phyloP scores from a whole-genome alignment of 257 asterid species.

The Plectranthus barbatus region DNA sequence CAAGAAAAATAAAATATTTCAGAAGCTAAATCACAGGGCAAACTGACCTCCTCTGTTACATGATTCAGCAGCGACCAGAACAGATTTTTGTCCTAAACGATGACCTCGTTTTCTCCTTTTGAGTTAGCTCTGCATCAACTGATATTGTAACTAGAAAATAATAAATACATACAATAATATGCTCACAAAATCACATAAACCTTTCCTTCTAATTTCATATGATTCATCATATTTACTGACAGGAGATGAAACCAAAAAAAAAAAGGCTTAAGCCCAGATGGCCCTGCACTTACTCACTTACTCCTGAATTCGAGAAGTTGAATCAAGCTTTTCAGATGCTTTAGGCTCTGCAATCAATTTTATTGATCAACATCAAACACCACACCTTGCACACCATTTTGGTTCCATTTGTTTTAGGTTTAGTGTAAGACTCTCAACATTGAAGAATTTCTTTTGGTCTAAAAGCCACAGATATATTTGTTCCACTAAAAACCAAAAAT shows the following conservation, averaged over 20 bases:
- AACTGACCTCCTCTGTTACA: conserved; percentile 35
- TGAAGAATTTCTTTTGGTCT: not conserved
- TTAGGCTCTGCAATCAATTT: conserved; percentile 25
- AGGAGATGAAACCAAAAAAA: conserved; percentile 37
- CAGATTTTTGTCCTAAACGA: conserved; percentile 23
- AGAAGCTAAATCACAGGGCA: conserved; percentile 12
- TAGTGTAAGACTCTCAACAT: not conserved
- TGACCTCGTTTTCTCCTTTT: conserved; percentile 17
- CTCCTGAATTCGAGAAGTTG: conserved; percentile 28
- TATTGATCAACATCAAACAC: not conserved
- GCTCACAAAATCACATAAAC: conserved; percentile 12
- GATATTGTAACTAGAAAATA: conserved; percentile 8
- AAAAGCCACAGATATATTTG: no score
- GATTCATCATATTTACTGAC: no score
- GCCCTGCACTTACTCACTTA: conserved; percentile 24
- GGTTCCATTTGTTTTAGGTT: not conserved
- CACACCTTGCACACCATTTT: not conserved
- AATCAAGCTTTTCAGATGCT: conserved; percentile 18
- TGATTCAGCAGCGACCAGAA: conserved; percentile 21
- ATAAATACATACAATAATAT: not conserved
- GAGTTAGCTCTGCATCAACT: conserved; percentile 36
- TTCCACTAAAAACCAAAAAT: no score
- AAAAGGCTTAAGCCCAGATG: conserved; percentile 21
- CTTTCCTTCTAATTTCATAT: conserved; percentile 25
- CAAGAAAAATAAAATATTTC: no score